These are phyloP conservation scores for Daldinia sp. DNA, from an alignment of 2,329 filamentous ascomycete species.

Conservation along the genomic window DNA sequence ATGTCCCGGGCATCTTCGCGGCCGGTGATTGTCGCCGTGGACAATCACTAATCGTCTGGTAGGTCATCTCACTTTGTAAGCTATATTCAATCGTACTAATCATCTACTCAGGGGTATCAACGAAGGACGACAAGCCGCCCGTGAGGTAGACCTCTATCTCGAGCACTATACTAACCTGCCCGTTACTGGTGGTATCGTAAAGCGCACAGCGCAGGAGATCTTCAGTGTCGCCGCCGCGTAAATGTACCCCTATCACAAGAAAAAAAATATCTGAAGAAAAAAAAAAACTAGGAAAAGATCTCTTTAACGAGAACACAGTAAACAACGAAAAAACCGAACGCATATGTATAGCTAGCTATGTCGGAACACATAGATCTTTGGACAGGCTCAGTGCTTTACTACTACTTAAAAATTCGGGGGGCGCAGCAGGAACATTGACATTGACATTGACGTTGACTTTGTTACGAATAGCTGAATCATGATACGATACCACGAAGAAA, in stretches of 20 bases:
- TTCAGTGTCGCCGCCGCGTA: conserved; percentile 35
- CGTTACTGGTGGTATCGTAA: conserved; percentile 92
- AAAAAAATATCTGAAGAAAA: not conserved
- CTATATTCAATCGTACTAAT: conserved; percentile 51
- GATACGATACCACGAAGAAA: conserved; percentile 37
- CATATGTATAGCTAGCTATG: conserved; percentile 32
- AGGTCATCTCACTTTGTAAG: conserved; percentile 55
- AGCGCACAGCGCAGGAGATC: conserved; percentile 80
- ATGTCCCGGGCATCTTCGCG: conserved; percentile 88
- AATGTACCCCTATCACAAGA: not conserved
- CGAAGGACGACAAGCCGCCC: conserved; percentile 91
- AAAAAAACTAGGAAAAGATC: not conserved
- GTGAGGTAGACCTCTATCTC: conserved; percentile 91
- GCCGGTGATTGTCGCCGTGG: conserved; percentile 95
- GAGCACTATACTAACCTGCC: conserved; percentile 83
- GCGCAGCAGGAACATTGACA: not conserved
- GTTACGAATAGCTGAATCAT: conserved; percentile 2
- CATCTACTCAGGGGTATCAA: conserved; percentile 83
- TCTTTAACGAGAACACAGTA: conserved; percentile 12
- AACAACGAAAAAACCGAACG: conserved; percentile 8
- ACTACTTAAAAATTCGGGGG: not conserved
- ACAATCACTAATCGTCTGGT: conserved; percentile 96
- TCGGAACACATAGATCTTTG: conserved; percentile 36
- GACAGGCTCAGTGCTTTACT: conserved; percentile 35
- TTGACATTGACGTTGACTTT: conserved; percentile 11